phyloP scores from a whole-genome alignment of 1,284 basidiomycete species.

The Leccinum griseonigrum region DNA sequence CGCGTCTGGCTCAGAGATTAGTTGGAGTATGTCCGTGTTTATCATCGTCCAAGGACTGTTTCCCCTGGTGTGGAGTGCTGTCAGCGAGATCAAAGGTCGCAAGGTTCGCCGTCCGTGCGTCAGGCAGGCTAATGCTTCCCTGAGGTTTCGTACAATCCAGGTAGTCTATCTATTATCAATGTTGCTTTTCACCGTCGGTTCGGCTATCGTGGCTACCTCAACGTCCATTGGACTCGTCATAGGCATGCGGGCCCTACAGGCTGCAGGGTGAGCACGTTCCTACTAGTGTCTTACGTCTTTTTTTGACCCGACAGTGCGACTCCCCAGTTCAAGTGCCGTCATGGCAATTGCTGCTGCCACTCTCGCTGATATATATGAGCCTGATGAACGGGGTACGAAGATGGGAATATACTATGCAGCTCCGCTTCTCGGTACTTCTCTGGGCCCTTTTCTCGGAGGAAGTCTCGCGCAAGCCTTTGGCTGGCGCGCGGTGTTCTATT shows the following conservation, averaged over 20 bases:
- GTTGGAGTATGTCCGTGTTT: constrained; percentile 74
- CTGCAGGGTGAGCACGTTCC: constrained; percentile 43
- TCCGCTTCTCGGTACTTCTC: constrained; percentile 54
- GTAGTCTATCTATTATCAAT: constrained; percentile 67
- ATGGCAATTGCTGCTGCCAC: constrained; percentile 80
- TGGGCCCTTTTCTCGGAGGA: constrained; percentile 76
- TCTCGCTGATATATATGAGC: constrained; percentile 80
- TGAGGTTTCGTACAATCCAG: constrained; percentile 33
- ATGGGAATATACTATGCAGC: constrained; percentile 78
- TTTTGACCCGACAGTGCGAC: background rate
- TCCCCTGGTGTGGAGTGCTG: constrained; percentile 69
- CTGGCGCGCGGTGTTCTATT: constrained; percentile 87
- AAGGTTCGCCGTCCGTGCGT: constrained; percentile 45
- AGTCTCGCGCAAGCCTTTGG: constrained; percentile 63
- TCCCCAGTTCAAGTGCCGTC: constrained; percentile 68
- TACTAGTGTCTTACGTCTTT: background rate
- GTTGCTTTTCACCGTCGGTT: constrained; percentile 60
- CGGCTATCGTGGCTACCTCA: constrained; percentile 63
- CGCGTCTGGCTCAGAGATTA: constrained; percentile 68
- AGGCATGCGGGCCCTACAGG: constrained; percentile 70
- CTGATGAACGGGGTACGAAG: constrained; percentile 74
- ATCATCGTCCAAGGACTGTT: constrained; percentile 73
- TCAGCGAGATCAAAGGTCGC: constrained; percentile 80
- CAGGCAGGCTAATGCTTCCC: background rate
- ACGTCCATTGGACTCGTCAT: constrained; percentile 68